These are phyloP conservation scores for Gynochthodes officinalis DNA, from an alignment of 257 asterid genomes.

Conservation along the genomic window DNA sequence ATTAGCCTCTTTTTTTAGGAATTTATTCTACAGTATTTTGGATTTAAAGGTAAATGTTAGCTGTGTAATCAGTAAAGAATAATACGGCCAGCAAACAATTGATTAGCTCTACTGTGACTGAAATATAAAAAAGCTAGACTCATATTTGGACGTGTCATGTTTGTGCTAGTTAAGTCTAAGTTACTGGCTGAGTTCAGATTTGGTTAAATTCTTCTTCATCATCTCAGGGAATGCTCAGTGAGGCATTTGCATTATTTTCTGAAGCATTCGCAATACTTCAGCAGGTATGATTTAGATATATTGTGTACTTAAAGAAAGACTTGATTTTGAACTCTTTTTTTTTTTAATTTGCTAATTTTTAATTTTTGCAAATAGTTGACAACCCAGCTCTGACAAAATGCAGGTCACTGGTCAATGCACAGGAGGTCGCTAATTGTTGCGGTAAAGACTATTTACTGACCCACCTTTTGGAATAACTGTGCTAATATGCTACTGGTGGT, in stretches of 20 bases:
- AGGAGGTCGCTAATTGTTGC: slow-evolving; percentile 99
- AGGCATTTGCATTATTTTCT: slow-evolving; percentile 75
- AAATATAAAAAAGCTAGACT: not conserved
- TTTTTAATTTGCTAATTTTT: not conserved
- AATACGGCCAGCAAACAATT: not conserved
- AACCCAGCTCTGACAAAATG: slow-evolving; percentile 17
- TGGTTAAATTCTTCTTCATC: slow-evolving; percentile 4
- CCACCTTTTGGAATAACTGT: not conserved
- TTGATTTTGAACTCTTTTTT: not conserved
- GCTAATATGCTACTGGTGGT: not conserved
- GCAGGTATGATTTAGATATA: slow-evolving; percentile 49
- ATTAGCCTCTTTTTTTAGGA: not conserved
- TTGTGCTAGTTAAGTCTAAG: not conserved
- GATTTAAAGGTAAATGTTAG: not conserved
- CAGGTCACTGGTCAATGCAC: slow-evolving; percentile 99
- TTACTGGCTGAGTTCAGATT: not conserved
- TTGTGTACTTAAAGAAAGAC: not conserved
- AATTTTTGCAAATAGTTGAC: not conserved
- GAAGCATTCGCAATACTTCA: slow-evolving; percentile 94
- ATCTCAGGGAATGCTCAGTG: slow-evolving; percentile 77
- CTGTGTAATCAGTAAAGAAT: not conserved
- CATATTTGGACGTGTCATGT: not conserved
- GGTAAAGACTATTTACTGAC: slow-evolving; percentile 44
- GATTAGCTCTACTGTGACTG: not conserved
- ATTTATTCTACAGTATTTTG: not conserved